Base-by-base conservation (phyloP, 2,329 filamentous ascomycete genomes). In the Juglanconis sp. region DNA sequence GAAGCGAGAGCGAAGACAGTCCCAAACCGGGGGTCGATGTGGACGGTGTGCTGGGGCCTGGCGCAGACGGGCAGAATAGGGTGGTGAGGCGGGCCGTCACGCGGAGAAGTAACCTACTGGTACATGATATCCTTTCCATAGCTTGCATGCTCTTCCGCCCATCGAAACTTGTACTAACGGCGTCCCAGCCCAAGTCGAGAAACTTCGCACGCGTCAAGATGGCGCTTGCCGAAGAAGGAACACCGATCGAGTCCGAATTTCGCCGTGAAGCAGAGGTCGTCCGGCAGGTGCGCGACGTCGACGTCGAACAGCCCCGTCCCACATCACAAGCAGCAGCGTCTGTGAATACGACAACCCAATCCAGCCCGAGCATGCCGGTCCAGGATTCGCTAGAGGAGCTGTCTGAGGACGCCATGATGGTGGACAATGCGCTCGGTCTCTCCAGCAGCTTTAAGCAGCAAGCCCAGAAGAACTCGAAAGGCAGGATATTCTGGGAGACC, bases 261-360 rank as follows among this genome's bases (percentile, higher is more conserved):
- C 88, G 90, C 56, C 88, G 92, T 44, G 95, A 99, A 78, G 92
- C 94, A 42, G 94, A 98, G 74, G 95, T 98, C 5, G 92, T 99
- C 64, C 90, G 92, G 54, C 95, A 97, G 74, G 93, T 98, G 34
- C 89, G 92, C 47, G 93, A 97, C 68, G 83, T 88, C 64, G 85
- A 87, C 53, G 76, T 87, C 13, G 83, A 85, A 59, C 77, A 72
- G 34, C 70, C 72, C 60, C 72, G 72, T 67, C 69, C 77, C 57
- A 71, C 51, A 65, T 75, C 58, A 60, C 46, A 40, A 13, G 56
- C 56, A 38, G 68, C 65, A 52, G 73, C 80, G 56, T 78, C 82
- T 13, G 78, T 82, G 67, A 66, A 76, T 0, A 78, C 77, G 30
- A 88, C 87, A 3, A 81, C 85, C 1, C 81, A 88, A 40, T 90